Conservation (phyloP, 1,139 yeast species). For the Neolecta irregularis region DNA sequence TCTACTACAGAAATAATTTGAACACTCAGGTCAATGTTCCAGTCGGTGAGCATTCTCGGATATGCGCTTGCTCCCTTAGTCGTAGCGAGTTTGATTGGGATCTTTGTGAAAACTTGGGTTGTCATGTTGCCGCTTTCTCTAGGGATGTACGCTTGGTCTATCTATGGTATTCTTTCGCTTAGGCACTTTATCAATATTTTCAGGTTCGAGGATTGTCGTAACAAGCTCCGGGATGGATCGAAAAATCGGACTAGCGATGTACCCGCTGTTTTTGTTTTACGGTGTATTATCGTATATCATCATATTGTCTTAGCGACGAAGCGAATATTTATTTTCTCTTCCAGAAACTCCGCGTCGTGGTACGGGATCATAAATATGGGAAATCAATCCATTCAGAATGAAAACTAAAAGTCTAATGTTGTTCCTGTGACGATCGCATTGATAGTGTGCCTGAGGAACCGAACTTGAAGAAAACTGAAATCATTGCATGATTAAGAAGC, state of each 20-base stretch:
- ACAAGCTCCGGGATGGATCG: constrained; percentile 60
- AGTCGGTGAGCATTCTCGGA: constrained; percentile 68
- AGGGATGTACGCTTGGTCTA: constrained; percentile 53
- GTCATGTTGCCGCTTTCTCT: constrained; percentile 40
- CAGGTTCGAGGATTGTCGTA: too few species aligned
- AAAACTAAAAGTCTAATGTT: too few species aligned
- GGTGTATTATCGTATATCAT: constrained; percentile 12
- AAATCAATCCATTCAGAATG: too few species aligned
- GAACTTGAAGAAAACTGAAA: too few species aligned
- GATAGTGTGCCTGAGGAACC: too few species aligned
- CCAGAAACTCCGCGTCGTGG: too few species aligned
- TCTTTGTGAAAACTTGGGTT: constrained; percentile 41
- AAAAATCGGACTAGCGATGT: constrained; percentile 55
- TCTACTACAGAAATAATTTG: background rate
- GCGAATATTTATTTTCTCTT: too few species aligned
- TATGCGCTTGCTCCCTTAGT: constrained; percentile 68
- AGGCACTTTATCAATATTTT: too few species aligned
- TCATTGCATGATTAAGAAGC: too few species aligned
- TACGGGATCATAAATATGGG: too few species aligned
- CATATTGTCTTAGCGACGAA: too few species aligned
- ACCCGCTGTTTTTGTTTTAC: constrained; percentile 62
- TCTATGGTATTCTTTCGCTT: constrained; percentile 51
- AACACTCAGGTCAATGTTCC: constrained; percentile 45
- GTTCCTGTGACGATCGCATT: too few species aligned
- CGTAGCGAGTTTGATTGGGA: constrained; percentile 45